These are phyloP conservation scores for Picea abies DNA, from an alignment of 83 land plant genomes.

Conservation along the genomic window DNA sequence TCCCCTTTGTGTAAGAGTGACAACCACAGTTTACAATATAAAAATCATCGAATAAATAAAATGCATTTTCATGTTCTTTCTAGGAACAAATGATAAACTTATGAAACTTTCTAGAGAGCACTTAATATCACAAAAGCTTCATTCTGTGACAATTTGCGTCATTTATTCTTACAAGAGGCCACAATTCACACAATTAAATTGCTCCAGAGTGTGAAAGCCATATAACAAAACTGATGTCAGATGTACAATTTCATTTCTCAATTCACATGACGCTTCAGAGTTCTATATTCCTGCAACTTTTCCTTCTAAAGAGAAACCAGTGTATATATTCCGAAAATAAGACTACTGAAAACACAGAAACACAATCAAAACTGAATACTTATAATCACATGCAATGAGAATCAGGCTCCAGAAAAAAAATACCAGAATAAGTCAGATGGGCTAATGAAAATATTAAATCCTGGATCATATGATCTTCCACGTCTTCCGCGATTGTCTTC, in stretches of 20 bases:
- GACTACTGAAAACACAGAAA: not conserved
- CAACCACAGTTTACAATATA: not conserved
- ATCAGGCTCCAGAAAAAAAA: slow-evolving; percentile 4
- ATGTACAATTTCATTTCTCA: not conserved
- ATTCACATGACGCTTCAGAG: not conserved
- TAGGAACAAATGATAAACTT: not conserved
- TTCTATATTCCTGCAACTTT: not conserved
- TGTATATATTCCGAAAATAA: not conserved
- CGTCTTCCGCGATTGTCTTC: slow-evolving; percentile 94
- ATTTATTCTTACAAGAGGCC: not conserved
- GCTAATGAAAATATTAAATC: slow-evolving; percentile 62
- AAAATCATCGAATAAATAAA: slow-evolving; percentile 3
- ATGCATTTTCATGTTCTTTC: not conserved
- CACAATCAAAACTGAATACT: not conserved
- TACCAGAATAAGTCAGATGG: slow-evolving; percentile 94
- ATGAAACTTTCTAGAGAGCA: not conserved
- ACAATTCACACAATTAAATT: not conserved
- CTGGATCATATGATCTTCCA: slow-evolving; percentile 69
- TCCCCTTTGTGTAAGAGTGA: not conserved
- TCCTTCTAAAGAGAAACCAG: not conserved
- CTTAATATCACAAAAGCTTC: not conserved
- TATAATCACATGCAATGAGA: not conserved
- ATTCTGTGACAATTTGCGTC: not conserved
- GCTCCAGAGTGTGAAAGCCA: not conserved
- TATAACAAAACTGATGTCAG: not conserved